Conservation (phyloP, 768 basidiomycete species). For the Trametes cinnabarina region DNA sequence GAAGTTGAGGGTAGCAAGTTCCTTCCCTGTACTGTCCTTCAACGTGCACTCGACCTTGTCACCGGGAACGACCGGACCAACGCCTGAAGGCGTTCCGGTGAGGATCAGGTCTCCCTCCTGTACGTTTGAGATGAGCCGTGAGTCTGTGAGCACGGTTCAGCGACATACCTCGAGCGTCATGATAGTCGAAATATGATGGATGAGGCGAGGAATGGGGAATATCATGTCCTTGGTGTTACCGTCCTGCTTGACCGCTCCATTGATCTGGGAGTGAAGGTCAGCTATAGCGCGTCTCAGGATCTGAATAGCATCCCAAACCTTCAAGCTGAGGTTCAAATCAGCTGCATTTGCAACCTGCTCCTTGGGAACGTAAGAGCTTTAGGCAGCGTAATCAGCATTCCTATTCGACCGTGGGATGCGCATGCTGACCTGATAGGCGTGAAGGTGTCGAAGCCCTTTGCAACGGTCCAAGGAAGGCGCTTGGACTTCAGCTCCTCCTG, state of each 20-base stretch:
- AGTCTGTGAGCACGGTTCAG: neutral
- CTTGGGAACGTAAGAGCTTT: constrained; percentile 80
- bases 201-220: constrained; percentile 82
- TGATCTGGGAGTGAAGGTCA: constrained; percentile 54
- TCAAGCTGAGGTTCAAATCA: constrained; percentile 72
- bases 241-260: constrained; percentile 78
- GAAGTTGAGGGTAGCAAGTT: constrained; percentile 64
- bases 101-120: constrained; percentile 91
- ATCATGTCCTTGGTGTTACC: constrained; percentile 90
- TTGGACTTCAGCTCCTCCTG: constrained; percentile 91
- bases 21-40: constrained; percentile 49
- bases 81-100: constrained; percentile 90
- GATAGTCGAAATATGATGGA: constrained; percentile 90
- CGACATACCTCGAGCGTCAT: constrained; percentile 86
- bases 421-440: constrained; percentile 77
- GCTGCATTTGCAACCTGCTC: constrained; percentile 65
- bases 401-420: neutral
- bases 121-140: neutral
- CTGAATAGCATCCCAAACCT: constrained; percentile 40
- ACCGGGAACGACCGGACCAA: constrained; percentile 72
- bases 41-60: constrained; percentile 79
- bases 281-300: neutral
- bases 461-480: constrained; percentile 96
- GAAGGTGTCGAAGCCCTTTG: constrained; percentile 97
- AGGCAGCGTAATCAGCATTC: neutral